Conservation (phyloP, 1,284 basidiomycete genomes). For the Coniferiporia sulphurascens region DNA sequence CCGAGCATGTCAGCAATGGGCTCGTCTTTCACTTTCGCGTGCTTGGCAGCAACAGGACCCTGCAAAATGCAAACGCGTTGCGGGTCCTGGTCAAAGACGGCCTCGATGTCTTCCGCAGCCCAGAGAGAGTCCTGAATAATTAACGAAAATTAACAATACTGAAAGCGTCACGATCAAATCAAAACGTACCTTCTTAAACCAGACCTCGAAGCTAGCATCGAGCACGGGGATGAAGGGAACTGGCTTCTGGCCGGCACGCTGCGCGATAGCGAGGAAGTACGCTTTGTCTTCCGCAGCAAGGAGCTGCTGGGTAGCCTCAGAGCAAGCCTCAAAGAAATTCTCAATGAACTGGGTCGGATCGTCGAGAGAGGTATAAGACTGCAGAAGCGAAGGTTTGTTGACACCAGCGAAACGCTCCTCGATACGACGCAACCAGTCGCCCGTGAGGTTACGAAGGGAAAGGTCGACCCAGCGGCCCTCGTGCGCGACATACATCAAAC, state of each 20-base stretch:
- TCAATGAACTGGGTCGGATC: constrained; percentile 77
- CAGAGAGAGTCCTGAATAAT: constrained; percentile 83
- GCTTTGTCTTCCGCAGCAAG: constrained; percentile 94
- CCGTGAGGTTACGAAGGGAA: constrained; percentile 91
- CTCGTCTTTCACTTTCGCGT: constrained; percentile 86
- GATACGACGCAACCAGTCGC: constrained; percentile 94
- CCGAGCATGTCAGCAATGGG: constrained; percentile 91
- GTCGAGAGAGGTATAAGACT: constrained; percentile 84
- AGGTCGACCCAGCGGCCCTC: constrained; percentile 92
- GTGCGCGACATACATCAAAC: constrained; percentile 90
- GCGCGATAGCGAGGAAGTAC: constrained; percentile 92
- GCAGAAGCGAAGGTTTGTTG: constrained; percentile 87
- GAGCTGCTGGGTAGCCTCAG: constrained; percentile 78
- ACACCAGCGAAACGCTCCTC: constrained; percentile 98
- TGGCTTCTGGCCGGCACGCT: constrained; percentile 96
- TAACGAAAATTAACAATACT: constrained; percentile 17
- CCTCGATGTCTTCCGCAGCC: constrained; percentile 98
- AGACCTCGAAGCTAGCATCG: constrained; percentile 90
- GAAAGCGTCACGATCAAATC: constrained; percentile 1
- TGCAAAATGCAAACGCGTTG: constrained; percentile 97
- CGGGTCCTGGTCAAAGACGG: constrained; percentile 96
- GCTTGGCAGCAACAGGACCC: constrained; percentile 91
- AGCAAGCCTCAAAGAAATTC: constrained; percentile 83
- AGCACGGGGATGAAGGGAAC: constrained; percentile 98
- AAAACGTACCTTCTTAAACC: constrained; percentile 89